Percentiles rank a stretch among this genome's conserved stretches.
phyloP scores from a whole-genome alignment of 2,329 filamentous ascomycete species.

The Phialophora macrospora region DNA sequence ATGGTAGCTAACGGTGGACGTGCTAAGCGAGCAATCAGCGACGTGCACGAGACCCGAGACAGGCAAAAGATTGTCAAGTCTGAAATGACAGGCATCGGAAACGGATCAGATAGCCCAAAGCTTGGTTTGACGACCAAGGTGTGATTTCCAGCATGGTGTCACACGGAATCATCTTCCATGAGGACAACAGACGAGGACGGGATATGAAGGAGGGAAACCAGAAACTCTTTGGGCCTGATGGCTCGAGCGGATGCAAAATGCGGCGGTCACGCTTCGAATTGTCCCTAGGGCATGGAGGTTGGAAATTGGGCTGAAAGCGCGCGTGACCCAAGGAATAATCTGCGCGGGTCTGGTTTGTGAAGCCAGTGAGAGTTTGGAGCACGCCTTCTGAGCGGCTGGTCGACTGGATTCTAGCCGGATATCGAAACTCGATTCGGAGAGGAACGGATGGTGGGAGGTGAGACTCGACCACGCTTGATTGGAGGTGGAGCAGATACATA shows the following conservation, averaged over 20 bases:
- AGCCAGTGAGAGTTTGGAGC: conserved; percentile 1
- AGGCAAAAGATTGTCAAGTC: conserved; percentile 21
- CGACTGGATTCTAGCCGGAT: conserved; percentile 22
- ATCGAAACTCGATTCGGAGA: conserved; percentile 28
- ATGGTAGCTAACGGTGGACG: background rate
- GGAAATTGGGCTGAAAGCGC: conserved; percentile 14
- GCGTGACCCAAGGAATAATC: conserved; percentile 9
- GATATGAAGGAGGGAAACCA: background rate
- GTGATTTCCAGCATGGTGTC: background rate
- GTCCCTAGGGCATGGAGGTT: background rate
- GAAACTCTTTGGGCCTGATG: background rate
- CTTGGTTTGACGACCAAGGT: conserved; percentile 22
- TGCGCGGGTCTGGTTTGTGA: background rate
- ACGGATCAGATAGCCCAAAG: conserved; percentile 15
- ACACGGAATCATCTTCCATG: conserved; percentile 14
- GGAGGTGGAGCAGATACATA: conserved; percentile 14
- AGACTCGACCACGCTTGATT: conserved; percentile 13
- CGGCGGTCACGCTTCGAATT: background rate
- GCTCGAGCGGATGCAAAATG: background rate
- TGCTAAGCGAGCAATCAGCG: background rate
- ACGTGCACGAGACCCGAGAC: conserved; percentile 14
- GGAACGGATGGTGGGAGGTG: conserved; percentile 11
- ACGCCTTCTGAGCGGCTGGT: background rate
- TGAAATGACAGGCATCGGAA: conserved; percentile 10
- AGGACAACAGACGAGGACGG: background rate